These are phyloP conservation scores for Theobroma cacao DNA, from an alignment of 345 rosid species.

Conservation along the genomic window DNA sequence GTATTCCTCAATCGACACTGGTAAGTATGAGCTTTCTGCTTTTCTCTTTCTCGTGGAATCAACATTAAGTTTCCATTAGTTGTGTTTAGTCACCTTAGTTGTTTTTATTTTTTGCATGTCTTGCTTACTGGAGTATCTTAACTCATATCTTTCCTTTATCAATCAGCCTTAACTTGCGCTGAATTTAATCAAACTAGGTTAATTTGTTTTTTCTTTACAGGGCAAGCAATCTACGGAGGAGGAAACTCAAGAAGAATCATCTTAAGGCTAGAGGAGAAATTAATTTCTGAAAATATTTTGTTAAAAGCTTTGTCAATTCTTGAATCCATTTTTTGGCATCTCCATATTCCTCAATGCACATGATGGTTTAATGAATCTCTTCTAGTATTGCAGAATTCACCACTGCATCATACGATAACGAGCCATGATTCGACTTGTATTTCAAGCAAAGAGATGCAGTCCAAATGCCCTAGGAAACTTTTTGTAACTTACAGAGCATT, in stretches of 20 bases:
- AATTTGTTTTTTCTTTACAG: slow-evolving; percentile 43
- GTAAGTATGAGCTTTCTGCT: slow-evolving; percentile 32
- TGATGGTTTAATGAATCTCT: not conserved
- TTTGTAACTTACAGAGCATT: not conserved
- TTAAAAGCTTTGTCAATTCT: not conserved
- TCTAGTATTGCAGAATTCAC: not conserved
- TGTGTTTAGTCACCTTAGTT: not conserved
- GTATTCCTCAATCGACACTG: slow-evolving; percentile 70
- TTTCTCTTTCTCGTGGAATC: not conserved
- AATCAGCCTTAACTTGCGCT: not conserved
- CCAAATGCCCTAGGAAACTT: not conserved
- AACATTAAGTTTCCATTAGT: not conserved
- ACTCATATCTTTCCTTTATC: not conserved
- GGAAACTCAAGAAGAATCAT: slow-evolving; percentile 58
- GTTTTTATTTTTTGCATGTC: not conserved
- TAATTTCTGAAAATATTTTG: not conserved
- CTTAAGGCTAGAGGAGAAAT: not conserved
- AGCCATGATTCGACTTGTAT: not conserved
- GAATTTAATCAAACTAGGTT: not conserved
- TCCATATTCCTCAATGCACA: not conserved
- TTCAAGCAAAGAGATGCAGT: not conserved
- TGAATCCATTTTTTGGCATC: not conserved
- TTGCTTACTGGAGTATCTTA: not conserved
- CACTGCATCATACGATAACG: not conserved
- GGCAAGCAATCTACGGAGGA: slow-evolving; percentile 55